Conservation (phyloP, 2,329 filamentous ascomycete genomes). For the Alternaria hordeiaustralica region DNA sequence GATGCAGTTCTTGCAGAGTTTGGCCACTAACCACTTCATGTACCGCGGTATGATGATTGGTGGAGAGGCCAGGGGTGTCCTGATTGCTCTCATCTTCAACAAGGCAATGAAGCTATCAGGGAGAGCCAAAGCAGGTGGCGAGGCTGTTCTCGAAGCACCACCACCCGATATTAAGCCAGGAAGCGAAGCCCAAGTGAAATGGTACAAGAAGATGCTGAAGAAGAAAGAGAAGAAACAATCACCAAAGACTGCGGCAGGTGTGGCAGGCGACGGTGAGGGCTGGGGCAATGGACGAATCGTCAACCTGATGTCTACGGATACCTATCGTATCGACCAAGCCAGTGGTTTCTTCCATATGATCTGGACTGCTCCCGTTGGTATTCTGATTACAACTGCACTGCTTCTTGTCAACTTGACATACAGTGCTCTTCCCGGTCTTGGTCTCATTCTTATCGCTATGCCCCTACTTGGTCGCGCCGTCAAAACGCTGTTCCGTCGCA, state of each 20-base stretch:
- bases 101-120: conserved; percentile 91
- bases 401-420: conserved; percentile 88
- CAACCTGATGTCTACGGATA: conserved; percentile 94
- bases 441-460: conserved; percentile 76
- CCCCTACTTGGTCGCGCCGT: conserved; percentile 80
- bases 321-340: conserved; percentile 88
- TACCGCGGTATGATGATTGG: conserved; percentile 92
- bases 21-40: conserved; percentile 88
- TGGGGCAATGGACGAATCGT: conserved; percentile 94
- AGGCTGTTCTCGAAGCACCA: conserved; percentile 51
- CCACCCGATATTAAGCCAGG: conserved; percentile 55
- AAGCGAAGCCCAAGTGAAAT: conserved; percentile 59
- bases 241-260: conserved; percentile 55
- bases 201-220: conserved; percentile 56
- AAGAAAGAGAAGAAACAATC: conserved; percentile 49
- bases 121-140: conserved; percentile 83
- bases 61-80: conserved; percentile 77
- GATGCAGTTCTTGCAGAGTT: conserved; percentile 84
- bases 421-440: conserved; percentile 88
- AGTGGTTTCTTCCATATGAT: conserved; percentile 88
- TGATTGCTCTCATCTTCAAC: conserved; percentile 88
- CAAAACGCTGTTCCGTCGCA: conserved; percentile 74
- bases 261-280: conserved; percentile 74
- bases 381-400: conserved; percentile 78
- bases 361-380: conserved; percentile 84